These are phyloP conservation scores for Amphibolis antarctica DNA, from an alignment of 106 monocot species.

Conservation along the genomic window DNA sequence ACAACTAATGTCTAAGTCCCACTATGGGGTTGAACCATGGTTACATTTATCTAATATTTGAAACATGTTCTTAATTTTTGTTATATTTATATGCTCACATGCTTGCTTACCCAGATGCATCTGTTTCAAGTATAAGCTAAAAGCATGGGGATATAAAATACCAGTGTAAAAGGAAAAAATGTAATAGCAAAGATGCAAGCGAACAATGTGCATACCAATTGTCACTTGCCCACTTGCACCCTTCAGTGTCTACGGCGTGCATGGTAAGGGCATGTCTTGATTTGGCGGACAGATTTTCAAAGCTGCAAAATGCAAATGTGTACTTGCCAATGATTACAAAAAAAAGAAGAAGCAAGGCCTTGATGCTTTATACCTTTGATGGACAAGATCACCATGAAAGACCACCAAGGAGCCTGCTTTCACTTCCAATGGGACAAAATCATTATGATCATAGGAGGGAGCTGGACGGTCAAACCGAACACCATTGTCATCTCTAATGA, in stretches of 20 bases:
- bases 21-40: no score
- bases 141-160: neutral
- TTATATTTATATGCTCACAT: neutral
- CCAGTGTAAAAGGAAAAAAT: neutral
- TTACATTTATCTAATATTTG: no score
- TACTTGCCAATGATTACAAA: neutral
- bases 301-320: slow-evolving; percentile 29
- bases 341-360: neutral
- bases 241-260: slow-evolving; percentile 78
- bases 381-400: slow-evolving; percentile 90
- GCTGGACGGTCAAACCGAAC: slow-evolving; percentile 77
- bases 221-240: slow-evolving; percentile 51
- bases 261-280: slow-evolving; percentile 89
- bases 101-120: neutral
- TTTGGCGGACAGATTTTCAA: slow-evolving; percentile 63
- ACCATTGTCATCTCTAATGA: slow-evolving; percentile 79
- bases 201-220: slow-evolving; percentile 57
- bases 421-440: slow-evolving; percentile 77
- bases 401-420: slow-evolving; percentile 87
- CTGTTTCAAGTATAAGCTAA: neutral
- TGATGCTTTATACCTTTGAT: slow-evolving; percentile 57
- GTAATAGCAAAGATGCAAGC: neutral
- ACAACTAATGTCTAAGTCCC: no score
- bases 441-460: slow-evolving; percentile 51
- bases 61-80: no score